A percentile compares a stretch with the other conserved stretches of the same genome.
phyloP scores from a whole-genome alignment of 1,139 yeast species.

The Sugiyamaella neomexicana region DNA sequence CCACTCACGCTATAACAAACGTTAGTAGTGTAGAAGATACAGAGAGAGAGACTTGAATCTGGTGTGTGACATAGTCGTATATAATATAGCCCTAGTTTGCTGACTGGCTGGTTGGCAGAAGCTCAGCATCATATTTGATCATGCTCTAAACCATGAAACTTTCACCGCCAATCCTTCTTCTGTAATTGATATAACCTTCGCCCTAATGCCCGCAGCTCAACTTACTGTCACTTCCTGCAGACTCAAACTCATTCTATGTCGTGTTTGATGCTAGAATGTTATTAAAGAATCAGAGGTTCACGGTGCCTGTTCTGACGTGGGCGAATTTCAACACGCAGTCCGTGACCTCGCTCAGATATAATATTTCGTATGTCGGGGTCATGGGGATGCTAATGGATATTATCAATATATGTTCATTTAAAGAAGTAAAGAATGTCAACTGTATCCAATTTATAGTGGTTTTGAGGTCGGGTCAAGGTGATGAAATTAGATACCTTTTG shows the following conservation, averaged over 20 bases:
- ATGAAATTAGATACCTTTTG: too few relatives aligned
- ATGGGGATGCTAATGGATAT: too few relatives aligned
- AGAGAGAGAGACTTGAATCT: background rate
- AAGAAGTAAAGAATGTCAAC: too few relatives aligned
- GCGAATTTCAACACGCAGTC: background rate
- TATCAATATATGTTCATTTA: background rate
- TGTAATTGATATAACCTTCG: background rate
- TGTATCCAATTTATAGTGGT: too few relatives aligned
- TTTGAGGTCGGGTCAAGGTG: too few relatives aligned
- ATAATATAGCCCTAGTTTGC: background rate
- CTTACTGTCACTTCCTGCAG: constrained; percentile 3
- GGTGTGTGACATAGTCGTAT: too few relatives aligned
- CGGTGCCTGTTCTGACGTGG: background rate
- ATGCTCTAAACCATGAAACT: too few relatives aligned
- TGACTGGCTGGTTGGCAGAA: background rate
- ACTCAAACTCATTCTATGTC: background rate
- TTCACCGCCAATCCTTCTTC: background rate
- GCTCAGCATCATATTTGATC: background rate
- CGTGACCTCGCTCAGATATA: background rate
- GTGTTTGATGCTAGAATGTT: background rate
- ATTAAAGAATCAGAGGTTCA: background rate
- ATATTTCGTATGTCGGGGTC: background rate
- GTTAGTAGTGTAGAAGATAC: background rate
- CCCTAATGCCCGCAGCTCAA: background rate
- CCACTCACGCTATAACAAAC: constrained; percentile 18